phyloP scores from a whole-genome alignment of 2,329 filamentous ascomycete genomes.

The Cladosporium sphaerospermum region DNA sequence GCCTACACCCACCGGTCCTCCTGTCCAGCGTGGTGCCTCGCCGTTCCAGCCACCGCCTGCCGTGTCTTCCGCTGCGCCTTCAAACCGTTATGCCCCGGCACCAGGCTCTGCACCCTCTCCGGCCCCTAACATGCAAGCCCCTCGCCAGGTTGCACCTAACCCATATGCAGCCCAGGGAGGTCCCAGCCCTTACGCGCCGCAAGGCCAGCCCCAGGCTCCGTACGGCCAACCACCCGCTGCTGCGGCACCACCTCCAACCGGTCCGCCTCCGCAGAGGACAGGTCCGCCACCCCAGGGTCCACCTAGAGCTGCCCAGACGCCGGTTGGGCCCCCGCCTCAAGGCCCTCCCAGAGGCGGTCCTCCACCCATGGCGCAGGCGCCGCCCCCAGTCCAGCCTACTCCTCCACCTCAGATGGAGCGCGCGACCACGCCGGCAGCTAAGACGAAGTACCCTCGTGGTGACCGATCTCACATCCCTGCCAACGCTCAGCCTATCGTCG shows the following conservation, averaged over 20 bases:
- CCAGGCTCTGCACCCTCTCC: constrained; percentile 49
- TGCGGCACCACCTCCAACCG: constrained; percentile 27
- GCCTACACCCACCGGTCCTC: constrained; percentile 46
- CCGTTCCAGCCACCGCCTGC: constrained; percentile 79
- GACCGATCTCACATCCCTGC: constrained; percentile 85
- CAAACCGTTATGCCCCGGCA: constrained; percentile 68
- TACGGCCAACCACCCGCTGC: constrained; percentile 40
- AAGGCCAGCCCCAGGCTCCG: constrained; percentile 31
- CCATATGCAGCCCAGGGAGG: constrained; percentile 33
- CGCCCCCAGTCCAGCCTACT: constrained; percentile 7
- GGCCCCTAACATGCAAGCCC: constrained; percentile 32
- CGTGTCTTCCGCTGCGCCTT: constrained; percentile 52
- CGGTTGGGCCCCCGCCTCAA: constrained; percentile 37
- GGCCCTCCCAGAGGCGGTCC: constrained; percentile 43
- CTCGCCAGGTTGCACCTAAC: constrained; percentile 41
- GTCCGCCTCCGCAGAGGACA: constrained; percentile 28
- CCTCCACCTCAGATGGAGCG: constrained; percentile 30
- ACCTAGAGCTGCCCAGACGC: constrained; percentile 29
- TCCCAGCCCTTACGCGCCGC: constrained; percentile 33
- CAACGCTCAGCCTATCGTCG: constrained; percentile 68
- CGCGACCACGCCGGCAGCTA: constrained; percentile 33
- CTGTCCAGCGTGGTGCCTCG: constrained; percentile 68
- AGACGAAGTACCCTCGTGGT: constrained; percentile 49
- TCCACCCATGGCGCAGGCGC: constrained; percentile 21
- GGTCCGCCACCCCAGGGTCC: constrained; percentile 41